Evolutionary conservation across 169 alveolate species (phyloP).

Genomic region (Eimeria sp.): DNA sequence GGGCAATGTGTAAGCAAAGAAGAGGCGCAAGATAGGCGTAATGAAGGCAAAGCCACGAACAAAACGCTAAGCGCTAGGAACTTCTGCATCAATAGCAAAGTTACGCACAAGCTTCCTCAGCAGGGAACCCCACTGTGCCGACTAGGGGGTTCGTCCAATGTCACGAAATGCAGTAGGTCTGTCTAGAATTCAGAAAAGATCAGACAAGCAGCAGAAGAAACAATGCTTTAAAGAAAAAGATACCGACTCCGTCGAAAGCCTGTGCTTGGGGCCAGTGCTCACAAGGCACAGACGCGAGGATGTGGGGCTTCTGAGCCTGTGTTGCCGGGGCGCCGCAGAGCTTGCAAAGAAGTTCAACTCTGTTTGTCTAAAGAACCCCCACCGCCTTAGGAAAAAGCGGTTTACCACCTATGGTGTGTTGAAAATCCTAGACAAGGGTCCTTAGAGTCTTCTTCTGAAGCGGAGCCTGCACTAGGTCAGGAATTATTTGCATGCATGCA

Average conservation of each 20-base stretch:
- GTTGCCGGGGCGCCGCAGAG: neutral
- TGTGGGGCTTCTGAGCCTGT: conserved; percentile 3
- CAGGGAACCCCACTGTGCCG: conserved; percentile 20
- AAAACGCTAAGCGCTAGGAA: neutral
- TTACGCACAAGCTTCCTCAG: neutral
- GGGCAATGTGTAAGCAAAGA: neutral
- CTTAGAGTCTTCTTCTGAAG: neutral
- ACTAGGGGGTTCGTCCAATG: neutral
- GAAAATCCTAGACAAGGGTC: neutral
- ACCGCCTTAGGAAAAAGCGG: neutral
- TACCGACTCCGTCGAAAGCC: too few relatives aligned
- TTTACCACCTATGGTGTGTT: neutral
- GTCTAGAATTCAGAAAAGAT: neutral
- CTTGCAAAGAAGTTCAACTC: neutral
- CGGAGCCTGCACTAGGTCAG: neutral
- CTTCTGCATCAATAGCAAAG: conserved; percentile 57
- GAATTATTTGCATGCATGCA: neutral
- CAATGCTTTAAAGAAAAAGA: neutral
- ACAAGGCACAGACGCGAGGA: neutral
- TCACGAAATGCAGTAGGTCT: neutral
- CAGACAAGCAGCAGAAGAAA: neutral
- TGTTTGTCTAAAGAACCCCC: neutral
- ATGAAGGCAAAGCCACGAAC: neutral
- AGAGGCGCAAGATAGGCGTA: neutral
- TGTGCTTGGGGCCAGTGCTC: neutral